Evolutionary conservation across 202 grass and related monocot genomes (phyloP).

Genomic region (Tripidium arundinaceum): DNA sequence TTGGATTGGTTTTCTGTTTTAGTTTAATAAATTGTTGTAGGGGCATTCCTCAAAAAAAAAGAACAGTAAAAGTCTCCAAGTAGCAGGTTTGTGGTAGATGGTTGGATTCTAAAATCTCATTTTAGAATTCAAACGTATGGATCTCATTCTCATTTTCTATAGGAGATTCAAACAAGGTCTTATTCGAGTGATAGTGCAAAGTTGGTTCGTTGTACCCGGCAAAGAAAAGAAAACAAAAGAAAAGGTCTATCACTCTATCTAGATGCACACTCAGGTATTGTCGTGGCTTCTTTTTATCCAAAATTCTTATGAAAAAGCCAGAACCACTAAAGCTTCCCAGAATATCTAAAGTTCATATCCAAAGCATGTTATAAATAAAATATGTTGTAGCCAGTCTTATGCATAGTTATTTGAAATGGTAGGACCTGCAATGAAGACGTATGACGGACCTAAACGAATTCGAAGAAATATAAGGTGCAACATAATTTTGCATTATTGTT

Average conservation of each 20-base stretch:
- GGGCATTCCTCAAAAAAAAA: no score
- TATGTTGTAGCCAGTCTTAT: background rate
- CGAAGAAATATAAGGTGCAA: background rate
- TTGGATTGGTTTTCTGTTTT: no score
- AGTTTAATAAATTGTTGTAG: no score
- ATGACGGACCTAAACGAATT: background rate
- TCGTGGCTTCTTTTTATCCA: background rate
- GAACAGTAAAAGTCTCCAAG: no score
- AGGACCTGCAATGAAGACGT: background rate
- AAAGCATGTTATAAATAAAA: background rate
- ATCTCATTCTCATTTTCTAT: no score
- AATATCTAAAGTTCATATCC: background rate
- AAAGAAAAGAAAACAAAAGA: background rate
- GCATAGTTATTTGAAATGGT: background rate
- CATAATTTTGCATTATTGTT: background rate
- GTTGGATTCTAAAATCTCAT: no score
- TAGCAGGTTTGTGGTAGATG: no score
- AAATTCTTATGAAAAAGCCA: background rate
- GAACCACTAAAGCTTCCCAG: background rate
- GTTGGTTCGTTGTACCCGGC: background rate
- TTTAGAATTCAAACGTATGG: no score
- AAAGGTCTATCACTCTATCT: background rate
- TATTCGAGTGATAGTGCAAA: background rate
- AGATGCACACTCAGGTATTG: background rate
- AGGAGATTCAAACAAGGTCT: no score